phyloP scores from a whole-genome alignment of 352 stramenopile species.

The Hyaloperonospora brassicae region DNA sequence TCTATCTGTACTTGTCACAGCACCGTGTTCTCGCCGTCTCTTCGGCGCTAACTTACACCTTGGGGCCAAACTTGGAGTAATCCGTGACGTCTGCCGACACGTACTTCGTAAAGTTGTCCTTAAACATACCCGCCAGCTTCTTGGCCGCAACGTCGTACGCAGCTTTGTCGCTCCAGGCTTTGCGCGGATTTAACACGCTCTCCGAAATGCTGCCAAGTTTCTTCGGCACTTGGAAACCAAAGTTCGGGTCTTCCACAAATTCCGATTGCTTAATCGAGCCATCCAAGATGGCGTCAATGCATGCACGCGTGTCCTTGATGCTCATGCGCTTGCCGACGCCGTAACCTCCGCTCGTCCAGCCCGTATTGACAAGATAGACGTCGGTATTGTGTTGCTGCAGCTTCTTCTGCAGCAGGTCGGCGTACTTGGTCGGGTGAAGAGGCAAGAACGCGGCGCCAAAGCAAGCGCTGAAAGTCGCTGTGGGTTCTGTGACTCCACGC shows the following conservation, averaged over 20 bases:
- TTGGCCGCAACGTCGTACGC: constrained; percentile 88
- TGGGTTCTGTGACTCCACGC: constrained; percentile 93
- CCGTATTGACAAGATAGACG: constrained; percentile 96
- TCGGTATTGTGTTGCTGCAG: constrained; percentile 90
- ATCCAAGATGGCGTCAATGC: constrained; percentile 95
- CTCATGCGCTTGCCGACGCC: constrained; percentile 95
- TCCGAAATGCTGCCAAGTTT: constrained; percentile 80
- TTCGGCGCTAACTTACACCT: constrained; percentile 39
- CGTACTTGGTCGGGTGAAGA: constrained; percentile 95
- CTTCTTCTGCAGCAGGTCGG: constrained; percentile 95
- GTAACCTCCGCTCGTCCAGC: constrained; percentile 94
- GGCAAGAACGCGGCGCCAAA: constrained; percentile 97
- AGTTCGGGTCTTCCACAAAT: constrained; percentile 85
- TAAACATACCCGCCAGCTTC: constrained; percentile 94
- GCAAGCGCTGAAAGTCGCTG: constrained; percentile 94
- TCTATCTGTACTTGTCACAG: background rate
- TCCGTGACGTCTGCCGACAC: constrained; percentile 89
- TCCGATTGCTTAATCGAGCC: constrained; percentile 89
- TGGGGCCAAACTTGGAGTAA: constrained; percentile 94
- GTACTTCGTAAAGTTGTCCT: constrained; percentile 97
- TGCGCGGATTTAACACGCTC: constrained; percentile 86
- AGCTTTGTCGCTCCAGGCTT: constrained; percentile 89
- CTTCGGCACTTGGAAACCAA: constrained; percentile 92
- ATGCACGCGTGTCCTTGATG: constrained; percentile 94
- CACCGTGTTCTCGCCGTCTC: constrained; percentile 4